Percentiles rank a stretch among this genome's conserved stretches.
Evolutionary conservation across 768 basidiomycete genomes (phyloP).

Genomic region (Xerocomus potaroensis): DNA sequence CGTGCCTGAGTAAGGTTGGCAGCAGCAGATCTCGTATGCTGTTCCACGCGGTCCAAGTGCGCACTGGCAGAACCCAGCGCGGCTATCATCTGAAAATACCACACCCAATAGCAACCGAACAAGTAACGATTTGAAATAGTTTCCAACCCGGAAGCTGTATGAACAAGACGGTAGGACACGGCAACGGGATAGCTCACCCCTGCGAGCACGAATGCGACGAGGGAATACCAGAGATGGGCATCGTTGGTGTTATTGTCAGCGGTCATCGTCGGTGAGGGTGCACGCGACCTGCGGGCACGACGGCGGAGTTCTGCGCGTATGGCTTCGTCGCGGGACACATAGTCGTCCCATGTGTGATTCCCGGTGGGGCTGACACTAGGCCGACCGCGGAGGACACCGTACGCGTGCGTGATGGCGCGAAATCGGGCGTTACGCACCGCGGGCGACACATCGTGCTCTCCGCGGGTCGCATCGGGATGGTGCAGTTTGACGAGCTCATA

Average conservation of each 20-base stretch:
- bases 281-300: slow-evolving; percentile 31
- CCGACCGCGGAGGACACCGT: slow-evolving; percentile 39
- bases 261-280: slow-evolving; percentile 25
- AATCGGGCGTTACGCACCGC: slow-evolving; percentile 54
- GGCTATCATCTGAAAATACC: slow-evolving; percentile 7
- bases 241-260: background rate
- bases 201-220: slow-evolving; percentile 10
- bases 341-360: too few relatives aligned
- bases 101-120: too few relatives aligned
- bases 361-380: background rate
- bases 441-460: slow-evolving; percentile 39
- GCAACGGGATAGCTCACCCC: slow-evolving; percentile 13
- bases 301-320: slow-evolving; percentile 51
- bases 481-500: slow-evolving; percentile 69
- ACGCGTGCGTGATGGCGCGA: slow-evolving; percentile 60
- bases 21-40: slow-evolving; percentile 46
- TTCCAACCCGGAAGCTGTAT: too few relatives aligned
- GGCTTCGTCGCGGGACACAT: slow-evolving; percentile 31
- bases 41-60: slow-evolving; percentile 35
- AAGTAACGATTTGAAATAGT: too few relatives aligned
- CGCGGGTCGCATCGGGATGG: slow-evolving; percentile 60
- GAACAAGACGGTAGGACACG: too few relatives aligned
- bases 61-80: slow-evolving; percentile 11
- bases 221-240: slow-evolving; percentile 8
- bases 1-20: slow-evolving; percentile 58